These are phyloP conservation scores for Melampsora americana DNA, from an alignment of 1,284 basidiomycete genomes.

Conservation along the genomic window DNA sequence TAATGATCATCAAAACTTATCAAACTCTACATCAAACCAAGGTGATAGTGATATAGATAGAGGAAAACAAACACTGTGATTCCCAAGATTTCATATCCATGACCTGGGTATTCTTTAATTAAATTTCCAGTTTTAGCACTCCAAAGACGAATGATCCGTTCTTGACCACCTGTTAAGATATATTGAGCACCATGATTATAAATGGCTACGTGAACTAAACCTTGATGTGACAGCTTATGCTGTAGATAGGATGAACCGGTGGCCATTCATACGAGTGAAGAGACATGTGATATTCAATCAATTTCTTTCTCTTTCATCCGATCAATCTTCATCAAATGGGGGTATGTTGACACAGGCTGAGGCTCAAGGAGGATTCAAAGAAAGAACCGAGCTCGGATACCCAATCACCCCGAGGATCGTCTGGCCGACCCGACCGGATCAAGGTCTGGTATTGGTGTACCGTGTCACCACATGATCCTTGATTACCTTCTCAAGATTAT, in stretches of 20 bases:
- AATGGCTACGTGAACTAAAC: constrained; percentile 26
- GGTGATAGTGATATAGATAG: background rate
- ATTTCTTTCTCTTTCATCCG: background rate
- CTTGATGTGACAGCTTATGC: constrained; percentile 25
- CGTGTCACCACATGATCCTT: no score
- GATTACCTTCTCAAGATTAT: no score
- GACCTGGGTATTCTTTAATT: constrained; percentile 83
- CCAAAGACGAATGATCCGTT: constrained; percentile 84
- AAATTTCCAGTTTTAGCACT: constrained; percentile 78
- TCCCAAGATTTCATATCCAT: constrained; percentile 89
- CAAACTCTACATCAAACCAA: background rate
- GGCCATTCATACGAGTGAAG: background rate
- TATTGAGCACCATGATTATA: constrained; percentile 65
- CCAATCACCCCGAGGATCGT: no score
- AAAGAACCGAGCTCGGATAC: no score
- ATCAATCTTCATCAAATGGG: background rate
- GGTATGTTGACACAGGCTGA: background rate
- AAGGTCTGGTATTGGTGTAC: no score
- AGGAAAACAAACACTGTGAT: constrained; percentile 78
- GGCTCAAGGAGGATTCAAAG: no score
- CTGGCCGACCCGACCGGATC: no score
- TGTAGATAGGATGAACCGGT: background rate
- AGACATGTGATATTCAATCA: background rate
- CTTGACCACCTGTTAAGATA: constrained; percentile 82
- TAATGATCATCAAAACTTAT: background rate